Evolutionary conservation across 2,329 filamentous ascomycete genomes (phyloP), one percentile per base, ranked within the genome.

Genomic region (Cladosporium colombiae): DNA sequence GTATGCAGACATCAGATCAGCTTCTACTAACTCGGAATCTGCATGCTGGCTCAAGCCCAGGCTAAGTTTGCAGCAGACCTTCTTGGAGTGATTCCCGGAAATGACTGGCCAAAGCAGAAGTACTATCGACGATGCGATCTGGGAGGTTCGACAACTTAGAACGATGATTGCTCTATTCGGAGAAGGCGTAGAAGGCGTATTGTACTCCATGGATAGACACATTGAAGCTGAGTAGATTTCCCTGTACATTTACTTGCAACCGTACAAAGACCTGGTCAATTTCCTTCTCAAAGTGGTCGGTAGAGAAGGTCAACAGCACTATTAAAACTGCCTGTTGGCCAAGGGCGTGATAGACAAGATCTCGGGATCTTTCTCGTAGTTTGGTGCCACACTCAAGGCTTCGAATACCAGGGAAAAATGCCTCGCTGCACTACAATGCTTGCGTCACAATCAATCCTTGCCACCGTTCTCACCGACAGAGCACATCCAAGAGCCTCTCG

Each of bases 291-390:
- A n/a, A n/a, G n/a, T n/a, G n/a, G n/a, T n/a, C n/a, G n/a, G n/a
- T n/a, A n/a, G n/a, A n/a, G n/a, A n/a, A n/a, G n/a, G n/a, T 0
- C 2, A 35, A 14, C 13, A 13, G 16, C 16, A 0, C 18, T 2
- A 5, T 14, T 35, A 14, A 35, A 2, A 2, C 33, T 4, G 5
- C 33, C 13, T 44, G 37, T n/a, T n/a, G n/a, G n/a, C n/a, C n/a
- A n/a, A n/a, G n/a, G n/a, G n/a, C n/a, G n/a, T n/a, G n/a, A n/a
- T n/a, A n/a, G n/a, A n/a, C n/a, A n/a, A n/a, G n/a, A n/a, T n/a
- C n/a, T n/a, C n/a, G n/a, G n/a, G n/a, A n/a, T n/a, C n/a, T n/a
- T n/a, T n/a, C n/a, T n/a, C n/a, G n/a, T n/a, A n/a, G n/a, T n/a
- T n/a, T n/a, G n/a, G n/a, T n/a, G n/a, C n/a, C n/a, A n/a, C n/a